Percentiles rank a stretch among this genome's conserved stretches.
Evolutionary conservation across 768 basidiomycete genomes (phyloP).

Genomic region (Trametes villosa): DNA sequence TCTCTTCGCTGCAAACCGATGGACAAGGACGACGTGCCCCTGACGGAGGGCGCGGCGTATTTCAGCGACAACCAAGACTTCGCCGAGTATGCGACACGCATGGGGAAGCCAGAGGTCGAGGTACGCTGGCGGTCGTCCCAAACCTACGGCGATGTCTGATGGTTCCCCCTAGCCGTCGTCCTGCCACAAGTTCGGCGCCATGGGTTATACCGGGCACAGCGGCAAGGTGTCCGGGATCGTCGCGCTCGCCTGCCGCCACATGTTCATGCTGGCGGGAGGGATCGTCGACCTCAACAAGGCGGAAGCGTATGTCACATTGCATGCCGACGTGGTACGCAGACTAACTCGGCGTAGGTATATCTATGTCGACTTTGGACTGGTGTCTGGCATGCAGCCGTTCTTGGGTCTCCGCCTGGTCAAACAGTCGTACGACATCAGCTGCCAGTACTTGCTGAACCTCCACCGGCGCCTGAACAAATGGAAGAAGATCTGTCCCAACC

Average conservation of each 20-base stretch:
- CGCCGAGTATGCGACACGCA: neutral
- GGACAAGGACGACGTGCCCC: slow-evolving; percentile 17
- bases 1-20: slow-evolving; percentile 11
- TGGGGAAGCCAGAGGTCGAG: neutral
- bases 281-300: slow-evolving; percentile 26
- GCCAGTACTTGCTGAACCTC: slow-evolving; percentile 28
- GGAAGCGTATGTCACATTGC: neutral
- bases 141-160: neutral
- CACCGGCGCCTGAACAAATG: slow-evolving; percentile 16
- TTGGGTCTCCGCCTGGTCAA: slow-evolving; percentile 1
- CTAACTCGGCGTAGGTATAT: neutral
- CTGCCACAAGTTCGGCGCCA: slow-evolving; percentile 24
- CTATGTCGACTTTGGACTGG: neutral
- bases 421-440: slow-evolving; percentile 32
- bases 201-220: slow-evolving; percentile 12
- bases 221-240: slow-evolving; percentile 20
- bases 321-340: neutral
- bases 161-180: neutral
- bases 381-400: neutral
- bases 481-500: neutral
- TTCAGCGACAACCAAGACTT: neutral
- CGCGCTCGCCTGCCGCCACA: slow-evolving; percentile 21
- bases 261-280: slow-evolving; percentile 21
- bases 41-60: slow-evolving; percentile 18
- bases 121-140: neutral